Evolutionary conservation across 2,329 filamentous ascomycete species (phyloP), one percentile per base, ranked within the genome.

Genomic region (Calonectria hongkongensis): DNA sequence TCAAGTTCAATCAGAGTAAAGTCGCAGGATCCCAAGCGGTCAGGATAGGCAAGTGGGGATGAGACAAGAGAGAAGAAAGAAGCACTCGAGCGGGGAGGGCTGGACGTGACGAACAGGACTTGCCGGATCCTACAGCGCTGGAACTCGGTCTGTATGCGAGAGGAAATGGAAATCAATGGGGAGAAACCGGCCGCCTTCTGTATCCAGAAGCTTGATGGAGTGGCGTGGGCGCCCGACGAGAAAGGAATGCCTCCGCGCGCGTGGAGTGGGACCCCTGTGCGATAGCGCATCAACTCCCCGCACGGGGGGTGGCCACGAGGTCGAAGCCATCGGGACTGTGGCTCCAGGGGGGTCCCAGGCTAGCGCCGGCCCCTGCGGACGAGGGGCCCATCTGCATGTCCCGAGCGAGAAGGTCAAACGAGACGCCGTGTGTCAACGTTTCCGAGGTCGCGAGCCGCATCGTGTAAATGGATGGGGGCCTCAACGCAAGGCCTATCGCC

Each of bases 21-120:
- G 43, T 10, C 16, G 16, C 18, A 36, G 6, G 43, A 21, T 21
- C 21, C 21, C 21, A n/a, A n/a, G 16, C 43, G 8, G 16, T 25
- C 45, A 13, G 51, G 63, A 78, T 73, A 77, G 77, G 77, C 70
- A 79, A 64, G 77, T 79, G 77, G 76, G 58, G 72, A 60, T 36
- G 33, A 30, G 18, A 13, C 12, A 5, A n/a, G 27, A 36, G 15
- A 43, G 2, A n/a, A n/a, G 47, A 25, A 18, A 21, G 25, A 60
- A 9, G 30, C 9, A 28, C 39, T 6, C 27, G 50, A 16, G 25
- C 27, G 13, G 45, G 67, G 27, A 47, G 30, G 13, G n/a, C 48
- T 30, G 27, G 45, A 51, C 10, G 47, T 43, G 16, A 30, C 45
- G 39, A 54, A 41, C 21, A 54, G 15, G 63, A 67, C 69, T 68